These are phyloP conservation scores for Bruguiera gymnorhiza DNA, from an alignment of 345 rosid species.

Conservation along the genomic window DNA sequence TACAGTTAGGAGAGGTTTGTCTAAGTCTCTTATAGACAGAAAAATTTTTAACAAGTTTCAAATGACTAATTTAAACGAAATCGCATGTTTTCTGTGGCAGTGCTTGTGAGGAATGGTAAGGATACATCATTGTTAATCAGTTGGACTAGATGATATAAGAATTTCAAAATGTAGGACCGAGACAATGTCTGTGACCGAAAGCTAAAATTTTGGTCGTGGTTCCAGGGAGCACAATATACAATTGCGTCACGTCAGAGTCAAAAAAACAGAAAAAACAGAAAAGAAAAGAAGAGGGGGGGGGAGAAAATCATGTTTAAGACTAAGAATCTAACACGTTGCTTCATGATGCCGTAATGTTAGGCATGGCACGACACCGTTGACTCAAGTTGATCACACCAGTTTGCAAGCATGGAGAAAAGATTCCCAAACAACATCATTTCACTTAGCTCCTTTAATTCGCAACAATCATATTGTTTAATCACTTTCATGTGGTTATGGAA, in stretches of 20 bases:
- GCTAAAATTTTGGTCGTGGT: constrained; percentile 13
- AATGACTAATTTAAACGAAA: too few species aligned
- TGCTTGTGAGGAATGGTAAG: background rate
- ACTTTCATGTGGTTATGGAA: too few species aligned
- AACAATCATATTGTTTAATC: too few species aligned
- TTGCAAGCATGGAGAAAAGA: too few species aligned
- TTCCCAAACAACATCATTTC: too few species aligned
- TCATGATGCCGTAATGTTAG: background rate
- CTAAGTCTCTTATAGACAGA: too few species aligned
- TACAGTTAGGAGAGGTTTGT: too few species aligned
- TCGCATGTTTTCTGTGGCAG: background rate
- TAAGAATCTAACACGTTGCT: background rate
- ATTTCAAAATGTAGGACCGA: constrained; percentile 5
- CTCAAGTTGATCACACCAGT: background rate
- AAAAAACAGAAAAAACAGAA: background rate
- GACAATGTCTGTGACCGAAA: constrained; percentile 2
- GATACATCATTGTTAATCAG: background rate
- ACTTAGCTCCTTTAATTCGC: too few species aligned
- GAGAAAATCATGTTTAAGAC: background rate
- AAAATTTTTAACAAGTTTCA: too few species aligned
- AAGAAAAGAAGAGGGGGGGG: background rate
- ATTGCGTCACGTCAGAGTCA: constrained; percentile 5
- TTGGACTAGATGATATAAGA: background rate
- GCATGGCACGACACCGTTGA: constrained; percentile 4
- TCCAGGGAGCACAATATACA: constrained; percentile 16